Conservation (phyloP, 2,329 filamentous ascomycete species). For the Trichoderma cornu-damae region DNA sequence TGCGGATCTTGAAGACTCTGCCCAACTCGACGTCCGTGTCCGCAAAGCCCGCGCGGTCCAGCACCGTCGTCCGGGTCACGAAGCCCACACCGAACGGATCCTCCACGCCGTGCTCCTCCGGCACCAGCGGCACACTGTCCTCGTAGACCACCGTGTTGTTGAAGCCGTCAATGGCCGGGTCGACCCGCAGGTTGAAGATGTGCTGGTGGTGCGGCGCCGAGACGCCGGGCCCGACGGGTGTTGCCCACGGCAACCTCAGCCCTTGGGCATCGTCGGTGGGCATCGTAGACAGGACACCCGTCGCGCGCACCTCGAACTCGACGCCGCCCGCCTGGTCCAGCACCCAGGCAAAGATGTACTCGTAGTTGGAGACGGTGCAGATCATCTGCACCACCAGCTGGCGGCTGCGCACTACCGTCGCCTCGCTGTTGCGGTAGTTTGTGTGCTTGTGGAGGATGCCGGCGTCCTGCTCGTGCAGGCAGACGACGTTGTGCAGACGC, state of each 20-base stretch:
- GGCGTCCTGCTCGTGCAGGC: constrained; percentile 65
- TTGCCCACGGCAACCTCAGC: constrained; percentile 47
- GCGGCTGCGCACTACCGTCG: constrained; percentile 55
- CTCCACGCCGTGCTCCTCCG: constrained; percentile 41
- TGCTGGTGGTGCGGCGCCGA: constrained; percentile 67
- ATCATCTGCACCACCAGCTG: constrained; percentile 64
- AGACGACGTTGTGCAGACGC: constrained; percentile 55
- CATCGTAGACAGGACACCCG: constrained; percentile 58
- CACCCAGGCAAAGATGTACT: constrained; percentile 52
- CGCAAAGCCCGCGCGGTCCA: constrained; percentile 44
- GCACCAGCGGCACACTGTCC: constrained; percentile 35
- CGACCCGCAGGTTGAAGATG: constrained; percentile 60
- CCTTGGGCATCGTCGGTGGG: constrained; percentile 52
- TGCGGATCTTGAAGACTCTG: constrained; percentile 46
- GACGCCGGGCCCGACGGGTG: constrained; percentile 58
- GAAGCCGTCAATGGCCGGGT: constrained; percentile 54
- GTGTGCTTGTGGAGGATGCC: constrained; percentile 71
- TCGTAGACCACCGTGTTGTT: constrained; percentile 47
- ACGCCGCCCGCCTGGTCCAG: constrained; percentile 60
- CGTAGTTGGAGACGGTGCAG: constrained; percentile 66
- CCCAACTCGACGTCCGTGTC: constrained; percentile 52
- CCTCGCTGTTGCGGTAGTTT: constrained; percentile 58
- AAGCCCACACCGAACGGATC: constrained; percentile 61
- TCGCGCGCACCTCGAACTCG: constrained; percentile 58
- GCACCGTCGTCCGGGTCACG: constrained; percentile 43